Percentiles rank a stretch among this genome's conserved stretches.
phyloP scores from a whole-genome alignment of 345 rosid genomes.

The Arabidopsis arenosa region DNA sequence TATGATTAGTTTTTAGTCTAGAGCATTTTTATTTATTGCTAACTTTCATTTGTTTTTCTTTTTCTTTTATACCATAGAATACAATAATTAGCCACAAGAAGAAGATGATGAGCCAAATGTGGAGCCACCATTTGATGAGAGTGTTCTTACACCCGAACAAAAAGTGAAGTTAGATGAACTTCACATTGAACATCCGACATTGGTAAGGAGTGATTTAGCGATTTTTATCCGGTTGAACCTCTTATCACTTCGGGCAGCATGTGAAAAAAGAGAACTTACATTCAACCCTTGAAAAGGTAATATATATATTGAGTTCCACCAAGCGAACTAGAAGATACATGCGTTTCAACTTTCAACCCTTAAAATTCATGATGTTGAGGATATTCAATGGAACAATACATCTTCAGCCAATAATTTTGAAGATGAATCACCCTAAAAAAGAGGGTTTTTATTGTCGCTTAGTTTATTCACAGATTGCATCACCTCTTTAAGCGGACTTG shows the following conservation, averaged over 20 bases:
- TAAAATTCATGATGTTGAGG: neutral
- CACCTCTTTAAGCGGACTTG: too few species aligned
- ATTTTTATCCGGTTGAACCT: neutral
- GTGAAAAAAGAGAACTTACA: too few species aligned
- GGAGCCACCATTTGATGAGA: neutral
- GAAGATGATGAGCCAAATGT: neutral
- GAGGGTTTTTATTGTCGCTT: too few species aligned
- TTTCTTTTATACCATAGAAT: too few species aligned
- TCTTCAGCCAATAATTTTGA: too few species aligned
- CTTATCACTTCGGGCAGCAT: neutral
- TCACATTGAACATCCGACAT: neutral
- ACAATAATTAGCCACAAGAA: too few species aligned
- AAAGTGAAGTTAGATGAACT: neutral
- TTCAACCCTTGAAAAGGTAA: neutral
- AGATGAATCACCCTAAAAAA: too few species aligned
- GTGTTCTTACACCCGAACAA: neutral
- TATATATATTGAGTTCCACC: neutral
- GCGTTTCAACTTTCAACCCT: neutral
- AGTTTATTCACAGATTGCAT: too few species aligned
- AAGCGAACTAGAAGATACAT: neutral
- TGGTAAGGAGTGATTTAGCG: neutral
- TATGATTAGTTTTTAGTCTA: too few species aligned
- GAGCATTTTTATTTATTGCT: too few species aligned
- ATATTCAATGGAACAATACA: neutral
- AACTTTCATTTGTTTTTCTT: too few species aligned